phyloP scores from a whole-genome alignment of 1,284 basidiomycete genomes.

The Gymnopus androsaceus region DNA sequence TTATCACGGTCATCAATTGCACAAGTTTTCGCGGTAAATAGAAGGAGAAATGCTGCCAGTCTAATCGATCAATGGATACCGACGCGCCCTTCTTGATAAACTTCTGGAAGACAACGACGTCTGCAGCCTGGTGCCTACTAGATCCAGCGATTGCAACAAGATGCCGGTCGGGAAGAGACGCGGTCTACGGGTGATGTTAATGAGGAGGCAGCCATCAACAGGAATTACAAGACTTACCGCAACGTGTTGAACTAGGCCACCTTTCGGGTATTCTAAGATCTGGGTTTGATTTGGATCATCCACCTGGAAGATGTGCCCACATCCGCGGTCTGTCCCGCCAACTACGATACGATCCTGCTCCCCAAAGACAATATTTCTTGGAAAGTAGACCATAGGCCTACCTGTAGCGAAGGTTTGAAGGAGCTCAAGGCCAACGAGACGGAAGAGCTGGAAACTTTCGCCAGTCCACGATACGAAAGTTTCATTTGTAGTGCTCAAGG shows the following conservation, averaged over 20 bases:
- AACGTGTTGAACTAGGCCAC: slow-evolving; percentile 7
- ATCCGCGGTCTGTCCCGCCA: slow-evolving; percentile 5
- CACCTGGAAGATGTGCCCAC: slow-evolving; percentile 1
- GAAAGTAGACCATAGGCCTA: background rate
- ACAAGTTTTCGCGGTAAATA: no score
- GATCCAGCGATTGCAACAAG: slow-evolving; percentile 6
- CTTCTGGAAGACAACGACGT: slow-evolving; percentile 2
- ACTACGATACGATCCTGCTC: slow-evolving; percentile 2
- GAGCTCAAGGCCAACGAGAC: background rate
- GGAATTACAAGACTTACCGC: background rate
- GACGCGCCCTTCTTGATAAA: background rate
- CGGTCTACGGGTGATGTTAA: background rate
- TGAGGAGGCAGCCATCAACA: no score
- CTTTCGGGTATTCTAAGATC: background rate
- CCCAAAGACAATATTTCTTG: slow-evolving; percentile 7
- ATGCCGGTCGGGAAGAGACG: background rate
- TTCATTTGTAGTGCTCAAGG: background rate
- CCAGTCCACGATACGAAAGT: slow-evolving; percentile 4
- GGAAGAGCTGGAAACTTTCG: background rate
- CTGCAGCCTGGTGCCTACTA: background rate
- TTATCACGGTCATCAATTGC: no score
- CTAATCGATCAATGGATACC: no score
- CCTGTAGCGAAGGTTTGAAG: background rate
- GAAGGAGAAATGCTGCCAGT: no score
- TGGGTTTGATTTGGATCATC: background rate